Percentiles rank a stretch among this genome's conserved stretches.
These are phyloP conservation scores for Aspergillus sp. DNA, from an alignment of 2,329 filamentous ascomycete species.

Conservation along the genomic window DNA sequence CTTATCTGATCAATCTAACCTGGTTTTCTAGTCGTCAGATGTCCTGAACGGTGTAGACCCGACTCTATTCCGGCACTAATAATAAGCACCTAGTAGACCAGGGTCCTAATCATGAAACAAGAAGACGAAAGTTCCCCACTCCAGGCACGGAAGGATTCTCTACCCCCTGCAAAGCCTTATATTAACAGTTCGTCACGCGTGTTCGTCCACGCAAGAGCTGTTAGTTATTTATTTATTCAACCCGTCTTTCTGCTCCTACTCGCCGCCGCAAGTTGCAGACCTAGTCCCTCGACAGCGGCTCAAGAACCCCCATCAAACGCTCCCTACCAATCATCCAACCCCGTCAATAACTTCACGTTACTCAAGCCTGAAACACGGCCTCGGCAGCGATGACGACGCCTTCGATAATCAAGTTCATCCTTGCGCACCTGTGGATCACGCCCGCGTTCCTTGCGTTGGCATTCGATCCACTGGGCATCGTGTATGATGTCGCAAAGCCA, in stretches of 20 bases:
- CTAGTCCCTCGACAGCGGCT: background rate
- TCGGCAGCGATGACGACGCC: background rate
- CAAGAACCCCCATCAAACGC: background rate
- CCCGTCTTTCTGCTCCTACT: background rate
- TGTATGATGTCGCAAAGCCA: background rate
- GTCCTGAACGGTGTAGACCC: background rate
- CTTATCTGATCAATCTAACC: background rate
- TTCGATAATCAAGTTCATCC: background rate
- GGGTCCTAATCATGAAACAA: background rate
- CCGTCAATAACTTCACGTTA: background rate
- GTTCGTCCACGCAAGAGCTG: background rate
- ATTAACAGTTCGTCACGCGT: background rate
- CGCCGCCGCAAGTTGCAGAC: background rate
- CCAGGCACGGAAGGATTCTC: background rate
- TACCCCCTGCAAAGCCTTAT: background rate
- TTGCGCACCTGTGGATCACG: constrained; percentile 4
- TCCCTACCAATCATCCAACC: background rate
- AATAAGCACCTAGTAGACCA: background rate
- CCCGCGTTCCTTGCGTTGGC: background rate
- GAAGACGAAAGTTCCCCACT: background rate
- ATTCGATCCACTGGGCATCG: constrained; percentile 3
- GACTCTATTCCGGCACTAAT: background rate
- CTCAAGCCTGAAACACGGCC: background rate
- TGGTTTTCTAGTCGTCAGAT: background rate
- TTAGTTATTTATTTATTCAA: background rate